phyloP scores from a whole-genome alignment of 495 filamentous ascomycete species.

The Talaromyces liani region DNA sequence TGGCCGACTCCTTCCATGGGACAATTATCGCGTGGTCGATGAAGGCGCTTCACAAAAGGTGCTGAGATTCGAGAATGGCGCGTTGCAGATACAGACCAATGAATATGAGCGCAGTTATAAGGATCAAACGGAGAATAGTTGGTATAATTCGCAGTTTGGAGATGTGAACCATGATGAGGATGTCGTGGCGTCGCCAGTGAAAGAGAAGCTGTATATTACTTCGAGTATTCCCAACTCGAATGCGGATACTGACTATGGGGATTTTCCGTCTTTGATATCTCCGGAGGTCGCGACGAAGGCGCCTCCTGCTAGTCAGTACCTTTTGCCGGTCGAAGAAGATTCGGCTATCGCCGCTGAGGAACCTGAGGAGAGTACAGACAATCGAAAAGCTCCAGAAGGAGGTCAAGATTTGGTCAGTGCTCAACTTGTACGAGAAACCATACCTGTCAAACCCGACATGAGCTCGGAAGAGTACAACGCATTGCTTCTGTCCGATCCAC shows the following conservation, averaged over 20 bases:
- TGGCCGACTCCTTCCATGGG: conserved; percentile 77
- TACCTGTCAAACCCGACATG: conserved; percentile 35
- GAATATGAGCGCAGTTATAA: conserved; percentile 47
- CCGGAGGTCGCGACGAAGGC: not conserved
- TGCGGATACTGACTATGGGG: conserved; percentile 32
- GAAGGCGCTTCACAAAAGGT: conserved; percentile 70
- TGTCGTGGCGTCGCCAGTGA: not conserved
- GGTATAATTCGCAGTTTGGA: conserved; percentile 68
- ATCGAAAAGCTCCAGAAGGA: not conserved
- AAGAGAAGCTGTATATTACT: not conserved
- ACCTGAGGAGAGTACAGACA: not conserved
- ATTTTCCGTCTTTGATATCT: conserved; percentile 22
- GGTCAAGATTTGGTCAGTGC: not conserved
- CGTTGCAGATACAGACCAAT: conserved; percentile 59
- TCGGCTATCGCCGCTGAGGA: not conserved
- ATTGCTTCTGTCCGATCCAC: conserved; percentile 68
- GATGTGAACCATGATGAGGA: conserved; percentile 15
- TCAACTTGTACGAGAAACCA: conserved; percentile 8
- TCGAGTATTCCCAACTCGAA: conserved; percentile 14
- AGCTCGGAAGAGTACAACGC: conserved; percentile 92
- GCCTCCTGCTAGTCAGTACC: not conserved
- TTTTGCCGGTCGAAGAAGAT: not conserved
- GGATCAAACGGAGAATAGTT: conserved; percentile 68
- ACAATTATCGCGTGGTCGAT: conserved; percentile 71
- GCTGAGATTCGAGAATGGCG: conserved; percentile 66